Percentiles rank a stretch among this genome's conserved stretches.
phyloP scores from a whole-genome alignment of 345 rosid genomes.

The Excoecaria cochinchinensis region DNA sequence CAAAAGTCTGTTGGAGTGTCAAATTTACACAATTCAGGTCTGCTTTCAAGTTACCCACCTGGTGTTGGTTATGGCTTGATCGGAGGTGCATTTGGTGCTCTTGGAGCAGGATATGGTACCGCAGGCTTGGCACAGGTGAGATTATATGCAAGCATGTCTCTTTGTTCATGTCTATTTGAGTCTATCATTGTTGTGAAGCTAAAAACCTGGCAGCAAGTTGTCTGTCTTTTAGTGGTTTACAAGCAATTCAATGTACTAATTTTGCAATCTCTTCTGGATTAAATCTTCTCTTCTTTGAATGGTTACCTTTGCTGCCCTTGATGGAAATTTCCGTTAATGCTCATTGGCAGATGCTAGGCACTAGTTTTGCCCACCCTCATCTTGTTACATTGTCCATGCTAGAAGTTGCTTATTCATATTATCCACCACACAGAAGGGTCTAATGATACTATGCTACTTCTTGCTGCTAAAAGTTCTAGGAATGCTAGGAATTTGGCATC shows the following conservation, averaged over 20 bases:
- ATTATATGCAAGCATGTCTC: not conserved
- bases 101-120: conserved; percentile 65
- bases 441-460: not conserved
- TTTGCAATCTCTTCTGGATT: not conserved
- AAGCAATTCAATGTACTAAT: not conserved
- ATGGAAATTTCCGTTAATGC: not conserved
- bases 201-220: not conserved
- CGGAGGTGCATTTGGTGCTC: conserved; percentile 60
- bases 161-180: not conserved
- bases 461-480: not conserved
- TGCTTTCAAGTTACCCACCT: conserved; percentile 71
- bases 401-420: not conserved
- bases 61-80: conserved; percentile 65
- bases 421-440: not conserved
- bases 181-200: not conserved
- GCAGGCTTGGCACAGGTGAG: conserved; percentile 77
- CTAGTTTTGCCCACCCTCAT: not conserved
- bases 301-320: not conserved
- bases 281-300: not conserved
- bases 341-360: not conserved
- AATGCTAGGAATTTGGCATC: not conserved
- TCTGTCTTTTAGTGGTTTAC: not conserved
- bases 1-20: conserved; percentile 56
- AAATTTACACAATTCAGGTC: conserved; percentile 50
- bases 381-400: not conserved